A percentile compares a stretch with the other conserved stretches of the same genome.
Evolutionary conservation across 2,329 filamentous ascomycete genomes (phyloP).

Genomic region (Ophiostoma ips): DNA sequence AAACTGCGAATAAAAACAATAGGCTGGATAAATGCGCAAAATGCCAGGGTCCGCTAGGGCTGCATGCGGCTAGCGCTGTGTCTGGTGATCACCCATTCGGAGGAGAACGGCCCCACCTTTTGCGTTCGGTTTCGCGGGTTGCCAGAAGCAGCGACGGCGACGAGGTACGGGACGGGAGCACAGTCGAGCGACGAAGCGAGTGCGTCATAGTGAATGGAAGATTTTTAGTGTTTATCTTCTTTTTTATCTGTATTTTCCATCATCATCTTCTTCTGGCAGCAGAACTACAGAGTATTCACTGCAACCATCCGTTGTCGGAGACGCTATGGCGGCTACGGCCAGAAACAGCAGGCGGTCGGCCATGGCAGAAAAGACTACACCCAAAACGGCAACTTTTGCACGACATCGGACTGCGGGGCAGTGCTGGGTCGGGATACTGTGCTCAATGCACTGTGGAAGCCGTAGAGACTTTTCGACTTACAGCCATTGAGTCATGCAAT

Average conservation of each 20-base stretch:
- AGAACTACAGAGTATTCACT: no score
- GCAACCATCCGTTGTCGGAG: no score
- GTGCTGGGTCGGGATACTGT: neutral
- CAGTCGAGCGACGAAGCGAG: no score
- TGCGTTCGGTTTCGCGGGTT: neutral
- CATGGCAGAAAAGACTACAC: neutral
- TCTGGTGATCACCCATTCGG: constrained; percentile 9
- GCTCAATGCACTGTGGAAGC: neutral
- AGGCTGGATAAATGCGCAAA: no score
- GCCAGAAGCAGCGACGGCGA: neutral
- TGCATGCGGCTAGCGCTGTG: neutral
- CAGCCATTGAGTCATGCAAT: neutral
- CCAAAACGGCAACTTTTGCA: neutral
- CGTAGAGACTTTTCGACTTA: neutral
- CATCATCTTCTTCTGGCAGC: no score
- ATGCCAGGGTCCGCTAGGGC: neutral
- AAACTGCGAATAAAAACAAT: neutral
- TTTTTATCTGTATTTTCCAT: no score
- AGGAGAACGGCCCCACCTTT: constrained; percentile 11
- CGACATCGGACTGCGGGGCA: neutral
- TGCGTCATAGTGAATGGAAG: no score
- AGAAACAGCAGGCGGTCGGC: neutral
- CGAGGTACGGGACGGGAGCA: no score
- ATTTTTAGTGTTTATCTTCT: no score
- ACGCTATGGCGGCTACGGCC: no score